A percentile compares a stretch with the other conserved stretches of the same genome.
These are phyloP conservation scores for Pulveroboletus ravenelii DNA, from an alignment of 768 basidiomycete species.

Conservation along the genomic window DNA sequence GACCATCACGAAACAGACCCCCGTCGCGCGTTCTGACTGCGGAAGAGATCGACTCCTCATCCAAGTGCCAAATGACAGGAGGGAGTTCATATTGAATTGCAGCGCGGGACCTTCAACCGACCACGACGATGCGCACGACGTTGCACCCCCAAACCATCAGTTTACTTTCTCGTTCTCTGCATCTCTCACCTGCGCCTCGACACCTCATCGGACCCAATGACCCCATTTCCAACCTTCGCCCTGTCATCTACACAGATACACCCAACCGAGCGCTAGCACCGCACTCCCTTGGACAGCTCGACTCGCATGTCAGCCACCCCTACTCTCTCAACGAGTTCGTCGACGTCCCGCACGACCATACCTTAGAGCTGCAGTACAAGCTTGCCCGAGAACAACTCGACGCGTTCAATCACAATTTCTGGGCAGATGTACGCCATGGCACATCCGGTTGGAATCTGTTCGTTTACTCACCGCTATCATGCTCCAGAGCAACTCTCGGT, in stretches of 20 bases:
- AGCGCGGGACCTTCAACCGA: neutral
- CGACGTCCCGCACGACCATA: slow-evolving; percentile 31
- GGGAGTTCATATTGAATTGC: too few species aligned
- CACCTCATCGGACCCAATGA: slow-evolving; percentile 67
- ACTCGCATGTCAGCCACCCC: slow-evolving; percentile 45
- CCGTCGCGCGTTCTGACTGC: too few species aligned
- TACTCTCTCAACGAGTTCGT: slow-evolving; percentile 76
- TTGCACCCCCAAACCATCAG: neutral
- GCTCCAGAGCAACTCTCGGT: slow-evolving; percentile 72
- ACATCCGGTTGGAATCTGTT: neutral
- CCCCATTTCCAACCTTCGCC: slow-evolving; percentile 74
- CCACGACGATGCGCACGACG: neutral
- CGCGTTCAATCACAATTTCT: slow-evolving; percentile 72
- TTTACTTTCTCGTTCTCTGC: slow-evolving; percentile 12
- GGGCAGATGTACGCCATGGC: slow-evolving; percentile 62
- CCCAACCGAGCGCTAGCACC: slow-evolving; percentile 32
- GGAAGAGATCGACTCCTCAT: too few species aligned
- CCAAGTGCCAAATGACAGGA: too few species aligned
- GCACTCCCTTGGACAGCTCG: slow-evolving; percentile 23
- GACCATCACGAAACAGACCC: neutral
- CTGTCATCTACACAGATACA: slow-evolving; percentile 67
- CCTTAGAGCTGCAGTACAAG: slow-evolving; percentile 63
- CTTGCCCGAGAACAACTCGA: slow-evolving; percentile 69
- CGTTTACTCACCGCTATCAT: slow-evolving; percentile 1
- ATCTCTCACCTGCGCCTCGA: slow-evolving; percentile 23